A percentile compares a stretch with the other conserved stretches of the same genome.
phyloP scores from a whole-genome alignment of 2,329 filamentous ascomycete genomes.

The Botrytis tulipae region DNA sequence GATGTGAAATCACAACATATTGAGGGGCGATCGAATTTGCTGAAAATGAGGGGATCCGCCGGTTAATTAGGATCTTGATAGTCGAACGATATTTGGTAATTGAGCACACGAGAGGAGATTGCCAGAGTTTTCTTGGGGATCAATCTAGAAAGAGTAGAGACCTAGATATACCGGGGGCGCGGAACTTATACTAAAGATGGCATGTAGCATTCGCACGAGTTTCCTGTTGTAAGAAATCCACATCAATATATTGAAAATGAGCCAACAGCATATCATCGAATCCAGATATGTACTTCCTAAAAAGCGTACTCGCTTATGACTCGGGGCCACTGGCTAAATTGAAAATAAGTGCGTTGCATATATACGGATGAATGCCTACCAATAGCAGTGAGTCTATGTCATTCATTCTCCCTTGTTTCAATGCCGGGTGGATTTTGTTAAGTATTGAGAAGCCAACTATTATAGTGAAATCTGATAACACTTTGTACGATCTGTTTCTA shows the following conservation, averaged over 20 bases:
- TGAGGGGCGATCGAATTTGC: background rate
- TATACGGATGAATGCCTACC: background rate
- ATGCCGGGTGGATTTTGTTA: background rate
- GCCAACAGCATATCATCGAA: background rate
- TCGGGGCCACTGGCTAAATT: background rate
- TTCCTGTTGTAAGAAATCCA: background rate
- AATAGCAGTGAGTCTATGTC: background rate
- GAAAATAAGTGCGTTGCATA: background rate
- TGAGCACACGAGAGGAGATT: background rate
- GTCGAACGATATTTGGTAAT: background rate
- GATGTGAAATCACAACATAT: background rate
- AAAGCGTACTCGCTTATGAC: background rate
- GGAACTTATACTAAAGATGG: background rate
- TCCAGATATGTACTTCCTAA: background rate
- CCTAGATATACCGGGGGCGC: background rate
- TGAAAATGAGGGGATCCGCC: background rate
- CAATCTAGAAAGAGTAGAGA: background rate
- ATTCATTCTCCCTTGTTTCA: background rate
- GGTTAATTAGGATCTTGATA: background rate
- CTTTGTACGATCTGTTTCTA: background rate
- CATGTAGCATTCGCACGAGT: background rate
- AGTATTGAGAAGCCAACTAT: background rate
- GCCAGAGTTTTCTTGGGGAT: background rate
- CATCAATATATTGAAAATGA: background rate
- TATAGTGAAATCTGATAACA: background rate